Percentiles rank a stretch among this genome's conserved stretches.
phyloP scores from a whole-genome alignment of 805 yeast genomes.

The Vanderwaltozyma polyspora region DNA sequence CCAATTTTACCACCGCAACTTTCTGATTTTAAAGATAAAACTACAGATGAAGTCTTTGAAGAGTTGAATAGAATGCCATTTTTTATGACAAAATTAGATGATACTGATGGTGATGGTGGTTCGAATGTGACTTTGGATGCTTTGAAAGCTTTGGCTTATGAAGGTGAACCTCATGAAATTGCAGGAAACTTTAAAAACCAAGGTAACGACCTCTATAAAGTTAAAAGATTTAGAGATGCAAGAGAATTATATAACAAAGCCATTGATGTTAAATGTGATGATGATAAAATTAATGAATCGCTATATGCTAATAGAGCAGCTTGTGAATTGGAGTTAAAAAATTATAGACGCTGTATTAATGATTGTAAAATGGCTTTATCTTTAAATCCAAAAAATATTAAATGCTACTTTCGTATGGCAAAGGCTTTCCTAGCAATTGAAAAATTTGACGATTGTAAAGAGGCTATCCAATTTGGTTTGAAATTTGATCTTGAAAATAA shows the following conservation, averaged over 20 bases:
- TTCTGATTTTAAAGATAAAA: constrained; percentile 46
- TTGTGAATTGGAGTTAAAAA: constrained; percentile 73
- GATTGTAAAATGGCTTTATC: constrained; percentile 68
- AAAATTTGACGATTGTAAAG: constrained; percentile 59
- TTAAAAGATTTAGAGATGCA: constrained; percentile 65
- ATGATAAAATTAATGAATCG: constrained; percentile 43
- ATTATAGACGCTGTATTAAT: constrained; percentile 75
- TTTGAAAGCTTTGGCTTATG: constrained; percentile 79
- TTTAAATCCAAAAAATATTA: constrained; percentile 57
- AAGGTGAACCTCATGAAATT: constrained; percentile 88
- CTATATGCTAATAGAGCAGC: constrained; percentile 80
- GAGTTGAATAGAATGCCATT: constrained; percentile 82
- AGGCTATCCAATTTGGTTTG: constrained; percentile 55
- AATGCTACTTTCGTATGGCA: constrained; percentile 79
- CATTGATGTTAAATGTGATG: constrained; percentile 55
- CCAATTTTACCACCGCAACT: constrained; percentile 78
- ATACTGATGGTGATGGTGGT: constrained; percentile 65
- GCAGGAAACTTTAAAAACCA: constrained; percentile 84
- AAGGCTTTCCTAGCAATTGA: constrained; percentile 65
- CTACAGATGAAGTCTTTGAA: constrained; percentile 62
- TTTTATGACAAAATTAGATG: constrained; percentile 83
- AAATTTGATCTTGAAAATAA: constrained; percentile 47
- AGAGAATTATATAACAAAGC: constrained; percentile 72
- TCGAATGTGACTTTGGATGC: constrained; percentile 75
- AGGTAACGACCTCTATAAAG: constrained; percentile 79